These are phyloP conservation scores for Emydomyces testavorans DNA, from an alignment of 2,329 filamentous ascomycete genomes.

Conservation along the genomic window DNA sequence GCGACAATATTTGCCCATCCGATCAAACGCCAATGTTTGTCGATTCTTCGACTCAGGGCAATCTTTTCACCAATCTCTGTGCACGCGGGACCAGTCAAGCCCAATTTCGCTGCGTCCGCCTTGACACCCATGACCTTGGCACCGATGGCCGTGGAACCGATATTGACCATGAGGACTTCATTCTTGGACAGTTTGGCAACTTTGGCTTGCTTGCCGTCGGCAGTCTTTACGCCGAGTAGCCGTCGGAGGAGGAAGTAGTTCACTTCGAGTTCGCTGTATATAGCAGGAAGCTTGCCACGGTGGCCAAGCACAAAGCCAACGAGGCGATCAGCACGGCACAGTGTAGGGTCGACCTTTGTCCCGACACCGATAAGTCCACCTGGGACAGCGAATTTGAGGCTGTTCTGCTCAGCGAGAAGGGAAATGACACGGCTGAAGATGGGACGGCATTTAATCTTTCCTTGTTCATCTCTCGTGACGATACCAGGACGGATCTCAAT, in stretches of 20 bases:
- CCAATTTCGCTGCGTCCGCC: conserved; percentile 92
- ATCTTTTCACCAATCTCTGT: conserved; percentile 98
- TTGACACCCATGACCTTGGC: conserved; percentile 96
- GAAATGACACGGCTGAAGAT: conserved; percentile 94
- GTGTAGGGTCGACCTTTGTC: conserved; percentile 90
- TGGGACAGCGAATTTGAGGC: conserved; percentile 94
- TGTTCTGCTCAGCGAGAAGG: conserved; percentile 94
- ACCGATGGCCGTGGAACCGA: conserved; percentile 91
- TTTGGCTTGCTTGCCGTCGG: conserved; percentile 98
- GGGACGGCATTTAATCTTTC: conserved; percentile 88
- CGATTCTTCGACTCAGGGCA: conserved; percentile 86
- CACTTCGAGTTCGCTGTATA: conserved; percentile 97
- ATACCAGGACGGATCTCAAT: conserved; percentile 99
- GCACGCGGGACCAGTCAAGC: conserved; percentile 85
- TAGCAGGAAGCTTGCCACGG: conserved; percentile 83
- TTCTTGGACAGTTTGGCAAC: conserved; percentile 97
- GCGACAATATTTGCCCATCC: conserved; percentile 73
- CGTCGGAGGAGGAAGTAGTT: conserved; percentile 97
- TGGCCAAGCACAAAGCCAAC: conserved; percentile 96
- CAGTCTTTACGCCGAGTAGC: conserved; percentile 90
- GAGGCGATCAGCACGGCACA: conserved; percentile 96
- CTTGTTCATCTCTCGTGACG: conserved; percentile 85
- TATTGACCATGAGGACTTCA: conserved; percentile 99
- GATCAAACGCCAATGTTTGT: conserved; percentile 97
- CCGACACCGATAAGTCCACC: conserved; percentile 97